Evolutionary conservation across 768 basidiomycete genomes (phyloP), one percentile per base, ranked within the genome.

Genomic region (Mycena metata): DNA sequence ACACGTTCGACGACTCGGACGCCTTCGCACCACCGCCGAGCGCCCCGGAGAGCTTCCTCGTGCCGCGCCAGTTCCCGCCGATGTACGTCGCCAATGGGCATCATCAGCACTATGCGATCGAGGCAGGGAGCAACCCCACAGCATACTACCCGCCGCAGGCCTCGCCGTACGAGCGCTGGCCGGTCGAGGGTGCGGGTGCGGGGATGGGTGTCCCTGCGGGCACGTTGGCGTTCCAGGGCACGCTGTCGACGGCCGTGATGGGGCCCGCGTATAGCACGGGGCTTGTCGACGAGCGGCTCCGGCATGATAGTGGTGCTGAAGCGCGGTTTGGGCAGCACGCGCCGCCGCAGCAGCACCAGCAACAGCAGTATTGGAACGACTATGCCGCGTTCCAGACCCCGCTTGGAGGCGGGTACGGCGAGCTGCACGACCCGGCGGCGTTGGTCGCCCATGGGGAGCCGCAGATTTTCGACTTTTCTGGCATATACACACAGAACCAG

Each of bases 251-350:
- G 19, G 90, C 91, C 0, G 90, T 91, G 26, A 83, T 93, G 47
- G 90, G 92, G 0, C 91, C 92, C 69, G 81, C 90, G 72, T 93
- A 92, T 75, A 92, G 90, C 78, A 91, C 91, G 5, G 91, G 91
- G 0, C 79, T 92, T 52, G 83, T 86, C 3, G 89, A 89, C 67
- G 86, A 87, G 45, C 81, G 84, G 19, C 66, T 56, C 35, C 63
- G 60, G 19, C 33, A 46, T 26, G 19, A 26, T 52, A 59, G 49
- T 13, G 57, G 16, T 42, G 63, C 36, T 55, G 54, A 57, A 57
- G 33, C 58, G 69, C 56, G 67, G 41, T 72, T 46, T 23, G 51
- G 50, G 33, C 58, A 66, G 39, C 71, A 51, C 21, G 51, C 33
- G 52, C 33, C 16, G 51, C 66, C n/a, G 39, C 55, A 86, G 64